These are phyloP conservation scores for Pseudozyma sp. DNA, from an alignment of 1,284 basidiomycete genomes.

Conservation along the genomic window DNA sequence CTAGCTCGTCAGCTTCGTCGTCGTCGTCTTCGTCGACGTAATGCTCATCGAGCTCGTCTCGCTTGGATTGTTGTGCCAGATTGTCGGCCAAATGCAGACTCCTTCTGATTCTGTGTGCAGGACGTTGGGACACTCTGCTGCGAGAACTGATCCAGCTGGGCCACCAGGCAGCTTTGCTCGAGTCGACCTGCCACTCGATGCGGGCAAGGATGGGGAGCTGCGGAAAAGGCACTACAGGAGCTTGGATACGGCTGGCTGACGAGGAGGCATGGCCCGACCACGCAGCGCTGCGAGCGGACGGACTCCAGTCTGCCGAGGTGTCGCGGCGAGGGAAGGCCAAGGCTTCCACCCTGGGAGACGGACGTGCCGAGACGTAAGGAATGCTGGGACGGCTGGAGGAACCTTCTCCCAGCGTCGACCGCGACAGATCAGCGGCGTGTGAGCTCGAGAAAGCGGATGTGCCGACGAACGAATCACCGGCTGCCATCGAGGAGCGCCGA, in stretches of 20 bases:
- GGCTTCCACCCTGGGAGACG: slow-evolving; percentile 30
- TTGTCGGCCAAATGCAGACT: slow-evolving; percentile 26
- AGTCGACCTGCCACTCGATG: slow-evolving; percentile 65
- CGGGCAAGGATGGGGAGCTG: slow-evolving; percentile 62
- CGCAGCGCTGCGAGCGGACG: slow-evolving; percentile 26
- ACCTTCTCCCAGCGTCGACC: slow-evolving; percentile 25
- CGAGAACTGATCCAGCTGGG: slow-evolving; percentile 32
- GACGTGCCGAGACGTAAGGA: slow-evolving; percentile 19
- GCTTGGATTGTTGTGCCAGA: slow-evolving; percentile 5
- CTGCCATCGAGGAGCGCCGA: slow-evolving; percentile 15
- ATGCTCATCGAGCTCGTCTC: neutral
- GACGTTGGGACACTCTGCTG: neutral
- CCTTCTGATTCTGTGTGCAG: slow-evolving; percentile 10
- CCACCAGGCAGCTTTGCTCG: slow-evolving; percentile 63
- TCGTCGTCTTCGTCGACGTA: neutral
- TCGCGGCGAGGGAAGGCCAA: slow-evolving; percentile 19
- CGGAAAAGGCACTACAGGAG: slow-evolving; percentile 9
- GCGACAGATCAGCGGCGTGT: slow-evolving; percentile 20
- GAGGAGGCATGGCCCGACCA: slow-evolving; percentile 24
- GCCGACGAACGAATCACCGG: slow-evolving; percentile 13
- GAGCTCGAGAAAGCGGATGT: slow-evolving; percentile 6
- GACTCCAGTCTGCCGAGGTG: slow-evolving; percentile 30
- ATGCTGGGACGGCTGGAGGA: slow-evolving; percentile 24
- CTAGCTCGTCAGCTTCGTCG: slow-evolving; percentile 1
- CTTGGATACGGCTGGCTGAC: slow-evolving; percentile 6